Base-by-base conservation (phyloP, 352 stramenopile genomes). In the Pythium folliculosum region DNA sequence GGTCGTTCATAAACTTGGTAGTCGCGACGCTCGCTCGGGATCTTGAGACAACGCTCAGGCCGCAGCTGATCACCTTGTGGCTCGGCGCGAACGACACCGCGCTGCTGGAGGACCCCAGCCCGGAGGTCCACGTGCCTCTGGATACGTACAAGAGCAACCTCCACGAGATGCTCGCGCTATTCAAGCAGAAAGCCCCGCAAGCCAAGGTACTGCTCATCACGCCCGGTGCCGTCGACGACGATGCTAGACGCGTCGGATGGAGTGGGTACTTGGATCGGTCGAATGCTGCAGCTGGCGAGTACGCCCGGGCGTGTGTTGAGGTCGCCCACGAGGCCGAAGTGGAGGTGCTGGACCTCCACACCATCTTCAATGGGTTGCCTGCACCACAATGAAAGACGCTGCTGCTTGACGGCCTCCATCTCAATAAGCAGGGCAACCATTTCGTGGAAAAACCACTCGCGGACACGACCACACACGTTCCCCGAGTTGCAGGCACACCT, bases 351-450 rank as follows among this genome's bases (percentile, higher is more conserved):
- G 77, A 89, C 48, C 44, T 89, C 62, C 48, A 85, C 60, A 62
- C 77, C 30, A 71, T 82, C 54, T 83, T 90, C 60, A 84, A 82
- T 21, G 54, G 64, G 0, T 62, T 79, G 65, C 53, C 62, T 27
- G 64, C 62, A 9, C 51, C 48, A 8, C 68, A 79, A 16, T 78
- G 76, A 30, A 65, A 45, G 19, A 48, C 70, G 40, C 77, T 72
- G 23, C 73, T 90, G 45, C 65, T 72, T 27, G 82, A 91, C 59
- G 82, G 82, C 3, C 70, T 89, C 30, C 82, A 91, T 63, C 77
- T 91, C 27, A 77, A 64, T n/a, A 55, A 67, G 32, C 61, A 70
- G 43, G 82, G 81, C 22, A 89, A 90, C 52, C 69, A 53, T 5
- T 63, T 88, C 38, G 67, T 88, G 25, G 69, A 79, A 44, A 32